These are phyloP conservation scores for Phytophthora chlamydospora DNA, from an alignment of 352 stramenopile genomes.

Conservation along the genomic window DNA sequence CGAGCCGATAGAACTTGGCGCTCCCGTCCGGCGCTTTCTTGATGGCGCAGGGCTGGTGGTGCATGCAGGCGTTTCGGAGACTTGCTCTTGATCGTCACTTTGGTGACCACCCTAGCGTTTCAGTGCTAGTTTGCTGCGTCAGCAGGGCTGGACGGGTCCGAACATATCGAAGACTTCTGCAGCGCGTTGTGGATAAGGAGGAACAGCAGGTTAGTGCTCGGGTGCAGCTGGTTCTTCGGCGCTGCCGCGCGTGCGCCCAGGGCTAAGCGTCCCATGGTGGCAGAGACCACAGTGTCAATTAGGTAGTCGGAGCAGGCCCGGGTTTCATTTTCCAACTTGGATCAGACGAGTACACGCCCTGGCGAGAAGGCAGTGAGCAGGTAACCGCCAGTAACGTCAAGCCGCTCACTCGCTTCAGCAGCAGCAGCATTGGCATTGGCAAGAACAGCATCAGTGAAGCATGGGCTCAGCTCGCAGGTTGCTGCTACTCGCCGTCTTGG, in stretches of 20 bases:
- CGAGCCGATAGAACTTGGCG: too few relatives aligned
- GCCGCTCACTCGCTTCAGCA: constrained; percentile 1
- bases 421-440: not conserved
- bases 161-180: constrained; percentile 32
- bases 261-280: constrained; percentile 23
- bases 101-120: too few relatives aligned
- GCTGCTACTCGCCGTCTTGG: constrained; percentile 24
- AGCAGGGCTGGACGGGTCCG: constrained; percentile 7
- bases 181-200: constrained; percentile 19
- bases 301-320: constrained; percentile 12
- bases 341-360: constrained; percentile 29
- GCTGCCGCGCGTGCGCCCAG: constrained; percentile 9
- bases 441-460: constrained; percentile 7
- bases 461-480: constrained; percentile 32
- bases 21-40: too few relatives aligned
- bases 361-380: constrained; percentile 2
- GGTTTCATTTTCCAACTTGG: constrained; percentile 36
- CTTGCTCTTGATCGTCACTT: too few relatives aligned
- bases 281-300: constrained; percentile 15
- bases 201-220: constrained; percentile 23
- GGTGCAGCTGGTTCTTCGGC: constrained; percentile 36
- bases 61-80: too few relatives aligned
- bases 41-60: too few relatives aligned
- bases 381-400: constrained; percentile 8
- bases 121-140: constrained; percentile 10